Evolutionary conservation across 1,139 yeast genomes (phyloP), one percentile per base, ranked within the genome.

Genomic region (Pichia sp.): DNA sequence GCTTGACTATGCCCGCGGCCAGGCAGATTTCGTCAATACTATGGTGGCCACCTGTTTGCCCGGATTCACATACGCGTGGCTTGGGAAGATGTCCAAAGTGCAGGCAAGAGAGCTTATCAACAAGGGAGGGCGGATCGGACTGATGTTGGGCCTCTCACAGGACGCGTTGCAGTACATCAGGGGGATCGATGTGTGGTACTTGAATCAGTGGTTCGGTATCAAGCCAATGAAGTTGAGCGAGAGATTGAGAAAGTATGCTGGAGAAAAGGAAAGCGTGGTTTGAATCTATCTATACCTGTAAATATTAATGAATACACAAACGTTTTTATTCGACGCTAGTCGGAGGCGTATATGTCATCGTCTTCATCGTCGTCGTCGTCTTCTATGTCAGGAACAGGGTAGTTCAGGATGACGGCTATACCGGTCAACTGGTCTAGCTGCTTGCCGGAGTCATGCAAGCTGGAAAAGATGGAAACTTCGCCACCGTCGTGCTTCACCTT

Each of bases 361-460:
- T 58, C 60, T 6, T 72, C 72, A 29, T 74, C 76, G 14, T 72
- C 76, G 14, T 75, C 79, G 17, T 79, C 83, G 63, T 90, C 97
- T 50, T 90, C 97, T 50, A 91, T 74, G 62, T 90, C 96, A 0
- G 89, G 88, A 6, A 91, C 74, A 0, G 98, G 96, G 65, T 87
- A 93, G 60, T 83, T 85, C 62, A 92, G 74, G 46, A 93, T 79
- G 50, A 91, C 95, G 0, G 98, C 99, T 46, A 91, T 80, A 51
- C 99, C 99, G 0, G 97, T 89, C 60, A 93, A 77, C 63, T 87
- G 92, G 67, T 90, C 89, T 56, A 93, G 73, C 69, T 93, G 97
- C 59, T 84, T 87, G 10, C 99, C 99, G 5, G 93, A 81, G 58
- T 87, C 95, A 67, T 93, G 98, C 64, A 91, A 72, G 61, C 95